Conservation (phyloP, 129 eudicot species). For the Deinandra increscens region DNA sequence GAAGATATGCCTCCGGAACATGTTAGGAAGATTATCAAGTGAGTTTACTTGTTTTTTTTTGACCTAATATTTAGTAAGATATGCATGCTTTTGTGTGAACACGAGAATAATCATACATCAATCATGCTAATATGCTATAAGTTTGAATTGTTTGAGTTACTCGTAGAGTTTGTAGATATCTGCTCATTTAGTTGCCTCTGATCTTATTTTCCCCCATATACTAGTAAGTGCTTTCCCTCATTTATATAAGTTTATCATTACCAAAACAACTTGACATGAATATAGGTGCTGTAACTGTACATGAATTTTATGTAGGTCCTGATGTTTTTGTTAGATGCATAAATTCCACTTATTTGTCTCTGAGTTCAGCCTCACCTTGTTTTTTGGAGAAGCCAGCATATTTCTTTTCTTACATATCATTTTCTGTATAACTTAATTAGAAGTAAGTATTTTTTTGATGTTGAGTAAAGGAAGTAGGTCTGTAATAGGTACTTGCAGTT, state of each 20-base stretch:
- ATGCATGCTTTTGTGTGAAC: not conserved
- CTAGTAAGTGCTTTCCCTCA: no score
- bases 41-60: constrained; percentile 1
- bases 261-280: not conserved
- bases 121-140: no score
- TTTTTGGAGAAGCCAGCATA: not conserved
- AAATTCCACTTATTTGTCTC: not conserved
- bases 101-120: no score
- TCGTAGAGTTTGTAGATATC: not conserved
- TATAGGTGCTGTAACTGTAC: not conserved
- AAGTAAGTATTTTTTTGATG: not conserved
- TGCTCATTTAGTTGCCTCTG: not conserved
- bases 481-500: not conserved
- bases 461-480: not conserved
- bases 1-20: constrained; percentile 99
- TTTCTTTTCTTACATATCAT: not conserved
- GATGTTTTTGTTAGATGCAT: not conserved
- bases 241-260: not conserved
- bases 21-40: constrained; percentile 89
- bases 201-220: not conserved
- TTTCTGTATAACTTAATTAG: not conserved
- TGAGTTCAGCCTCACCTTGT: not conserved
- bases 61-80: not conserved
- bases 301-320: not conserved
- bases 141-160: no score